phyloP scores from a whole-genome alignment of 257 asterid genomes.

The Anisodus acutangulus region DNA sequence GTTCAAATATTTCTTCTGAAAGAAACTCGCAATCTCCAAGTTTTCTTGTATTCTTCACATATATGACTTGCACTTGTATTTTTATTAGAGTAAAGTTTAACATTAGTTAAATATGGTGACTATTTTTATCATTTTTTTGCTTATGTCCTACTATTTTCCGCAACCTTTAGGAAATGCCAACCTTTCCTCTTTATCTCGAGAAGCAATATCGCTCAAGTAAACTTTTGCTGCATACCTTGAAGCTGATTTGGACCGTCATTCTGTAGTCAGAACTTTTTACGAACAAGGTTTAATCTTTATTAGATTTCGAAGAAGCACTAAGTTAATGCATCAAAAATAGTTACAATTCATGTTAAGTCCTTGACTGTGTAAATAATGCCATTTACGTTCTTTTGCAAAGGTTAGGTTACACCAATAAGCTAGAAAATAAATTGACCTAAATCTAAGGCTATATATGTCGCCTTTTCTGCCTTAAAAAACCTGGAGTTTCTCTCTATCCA shows the following conservation, averaged over 20 bases:
- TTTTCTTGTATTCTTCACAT: slow-evolving; percentile 1
- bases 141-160: neutral
- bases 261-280: neutral
- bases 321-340: neutral
- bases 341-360: neutral
- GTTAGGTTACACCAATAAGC: too few relatives aligned
- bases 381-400: neutral
- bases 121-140: neutral
- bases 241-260: neutral
- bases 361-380: neutral
- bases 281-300: neutral
- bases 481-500: neutral
- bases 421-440: too few relatives aligned
- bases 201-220: neutral
- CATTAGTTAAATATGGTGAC: neutral
- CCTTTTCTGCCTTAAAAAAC: neutral
- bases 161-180: slow-evolving; percentile 1
- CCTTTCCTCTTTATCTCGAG: neutral
- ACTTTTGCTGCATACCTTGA: neutral
- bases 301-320: neutral
- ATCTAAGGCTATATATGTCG: neutral
- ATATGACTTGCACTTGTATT: slow-evolving; percentile 1
- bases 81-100: neutral
- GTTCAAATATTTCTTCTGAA: neutral
- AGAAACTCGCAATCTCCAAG: neutral